A percentile compares a stretch with the other conserved stretches of the same genome.
Conservation (phyloP, 371 early-diverging fungal species). For the Mucor circinelloides region DNA sequence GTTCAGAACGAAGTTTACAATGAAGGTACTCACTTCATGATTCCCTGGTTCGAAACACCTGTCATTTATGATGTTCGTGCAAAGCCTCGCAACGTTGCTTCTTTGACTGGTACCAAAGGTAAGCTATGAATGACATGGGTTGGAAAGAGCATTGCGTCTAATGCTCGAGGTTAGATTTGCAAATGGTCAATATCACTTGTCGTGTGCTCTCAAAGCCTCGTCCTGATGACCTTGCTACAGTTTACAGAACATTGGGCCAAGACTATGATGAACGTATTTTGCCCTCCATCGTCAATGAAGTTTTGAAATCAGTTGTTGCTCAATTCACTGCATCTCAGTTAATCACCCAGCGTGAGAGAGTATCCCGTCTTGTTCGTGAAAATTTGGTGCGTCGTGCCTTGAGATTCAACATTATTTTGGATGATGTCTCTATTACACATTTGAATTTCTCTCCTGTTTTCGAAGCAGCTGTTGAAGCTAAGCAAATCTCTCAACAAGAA, state of each 20-base stretch:
- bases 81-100: conserved; percentile 96
- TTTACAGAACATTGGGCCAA: conserved; percentile 90
- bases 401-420: conserved; percentile 90
- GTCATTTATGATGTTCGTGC: conserved; percentile 97
- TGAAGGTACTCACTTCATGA: conserved; percentile 97
- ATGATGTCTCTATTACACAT: conserved; percentile 98
- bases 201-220: conserved; percentile 95
- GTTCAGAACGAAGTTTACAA: conserved; percentile 82
- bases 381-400: conserved; percentile 85
- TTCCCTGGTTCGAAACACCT: conserved; percentile 97
- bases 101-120: conserved; percentile 98
- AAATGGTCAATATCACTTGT: conserved; percentile 99
- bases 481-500: conserved; percentile 99
- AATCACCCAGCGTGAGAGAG: conserved; percentile 97
- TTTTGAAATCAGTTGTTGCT: conserved; percentile 96
- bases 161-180: conserved; percentile 74
- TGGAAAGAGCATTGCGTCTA: neutral
- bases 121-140: conserved; percentile 8
- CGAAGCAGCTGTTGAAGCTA: conserved; percentile 96
- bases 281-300: conserved; percentile 99
- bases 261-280: conserved; percentile 98
- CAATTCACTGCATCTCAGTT: conserved; percentile 99
- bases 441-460: conserved; percentile 96
- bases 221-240: conserved; percentile 76
- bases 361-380: conserved; percentile 88